A percentile compares a stretch with the other conserved stretches of the same genome.
These are phyloP conservation scores for Penicillium paneum DNA, from an alignment of 2,329 filamentous ascomycete genomes.

Conservation along the genomic window DNA sequence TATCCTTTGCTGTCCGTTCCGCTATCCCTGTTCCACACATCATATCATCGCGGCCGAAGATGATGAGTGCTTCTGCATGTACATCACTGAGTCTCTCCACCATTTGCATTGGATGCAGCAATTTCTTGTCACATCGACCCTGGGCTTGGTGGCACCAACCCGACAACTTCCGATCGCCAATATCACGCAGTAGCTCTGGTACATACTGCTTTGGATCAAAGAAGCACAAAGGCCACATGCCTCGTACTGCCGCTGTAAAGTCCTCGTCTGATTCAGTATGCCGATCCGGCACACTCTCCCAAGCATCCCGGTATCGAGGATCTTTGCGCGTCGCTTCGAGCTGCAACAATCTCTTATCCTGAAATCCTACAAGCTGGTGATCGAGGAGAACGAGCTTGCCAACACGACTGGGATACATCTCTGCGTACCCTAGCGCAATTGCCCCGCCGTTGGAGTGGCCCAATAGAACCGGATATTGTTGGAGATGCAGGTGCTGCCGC, in stretches of 20 bases:
- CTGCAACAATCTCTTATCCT: not conserved
- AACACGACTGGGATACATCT: slow-evolving; percentile 1
- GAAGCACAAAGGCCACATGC: not conserved
- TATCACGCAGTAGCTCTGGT: not conserved
- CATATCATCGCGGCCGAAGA: slow-evolving; percentile 26
- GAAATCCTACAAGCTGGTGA: not conserved
- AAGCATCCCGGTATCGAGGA: not conserved
- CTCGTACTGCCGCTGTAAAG: not conserved
- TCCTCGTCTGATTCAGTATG: not conserved
- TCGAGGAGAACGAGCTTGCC: not conserved
- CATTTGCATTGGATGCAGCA: slow-evolving; percentile 11
- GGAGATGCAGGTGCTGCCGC: not conserved
- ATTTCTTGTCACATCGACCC: not conserved
- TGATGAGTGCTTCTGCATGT: slow-evolving; percentile 24
- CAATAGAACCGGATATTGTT: not conserved
- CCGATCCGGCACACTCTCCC: not conserved
- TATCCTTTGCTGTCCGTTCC: slow-evolving; percentile 13
- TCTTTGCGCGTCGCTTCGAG: not conserved
- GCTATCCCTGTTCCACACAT: slow-evolving; percentile 21
- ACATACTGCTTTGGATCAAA: not conserved
- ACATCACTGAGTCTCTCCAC: slow-evolving; percentile 19
- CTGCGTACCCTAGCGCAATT: not conserved
- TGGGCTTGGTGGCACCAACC: slow-evolving; percentile 1
- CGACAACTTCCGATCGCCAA: not conserved
- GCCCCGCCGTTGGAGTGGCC: slow-evolving; percentile 3